Percentiles rank a stretch among this genome's conserved stretches.
These are phyloP conservation scores for Aspergillus ruber DNA, from an alignment of 2,329 filamentous ascomycete genomes.

Conservation along the genomic window DNA sequence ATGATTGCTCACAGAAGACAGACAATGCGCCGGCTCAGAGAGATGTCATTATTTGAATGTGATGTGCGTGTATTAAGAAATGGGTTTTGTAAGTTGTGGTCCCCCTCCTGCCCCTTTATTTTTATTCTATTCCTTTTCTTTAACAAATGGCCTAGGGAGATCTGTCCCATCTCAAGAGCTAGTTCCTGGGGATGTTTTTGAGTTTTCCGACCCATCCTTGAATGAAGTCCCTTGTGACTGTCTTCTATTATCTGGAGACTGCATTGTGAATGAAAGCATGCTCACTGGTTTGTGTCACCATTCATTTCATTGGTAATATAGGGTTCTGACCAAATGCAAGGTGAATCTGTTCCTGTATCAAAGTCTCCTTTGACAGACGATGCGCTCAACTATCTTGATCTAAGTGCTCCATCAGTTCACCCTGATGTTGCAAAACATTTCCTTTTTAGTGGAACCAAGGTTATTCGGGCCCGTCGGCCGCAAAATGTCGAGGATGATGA, in stretches of 20 bases:
- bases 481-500: constrained; percentile 82
- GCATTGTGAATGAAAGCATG: constrained; percentile 99
- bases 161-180: constrained; percentile 80
- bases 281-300: constrained; percentile 56
- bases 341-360: constrained; percentile 93
- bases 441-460: constrained; percentile 90
- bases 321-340: constrained; percentile 34
- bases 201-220: constrained; percentile 87
- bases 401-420: constrained; percentile 74
- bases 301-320: not conserved
- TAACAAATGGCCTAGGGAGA: constrained; percentile 52
- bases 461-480: constrained; percentile 80
- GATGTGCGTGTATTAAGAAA: constrained; percentile 88
- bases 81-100: constrained; percentile 67
- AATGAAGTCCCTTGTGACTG: constrained; percentile 88
- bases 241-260: constrained; percentile 83
- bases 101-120: not conserved
- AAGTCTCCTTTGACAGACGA: constrained; percentile 81
- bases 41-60: constrained; percentile 92
- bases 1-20: constrained; percentile 27
- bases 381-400: constrained; percentile 66
- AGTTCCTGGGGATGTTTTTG: constrained; percentile 92
- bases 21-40: constrained; percentile 83
- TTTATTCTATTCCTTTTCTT: not conserved
- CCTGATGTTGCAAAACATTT: constrained; percentile 82